Evolutionary conservation across 2,329 filamentous ascomycete species (phyloP).

Genomic region (Rachicladosporium sp.): DNA sequence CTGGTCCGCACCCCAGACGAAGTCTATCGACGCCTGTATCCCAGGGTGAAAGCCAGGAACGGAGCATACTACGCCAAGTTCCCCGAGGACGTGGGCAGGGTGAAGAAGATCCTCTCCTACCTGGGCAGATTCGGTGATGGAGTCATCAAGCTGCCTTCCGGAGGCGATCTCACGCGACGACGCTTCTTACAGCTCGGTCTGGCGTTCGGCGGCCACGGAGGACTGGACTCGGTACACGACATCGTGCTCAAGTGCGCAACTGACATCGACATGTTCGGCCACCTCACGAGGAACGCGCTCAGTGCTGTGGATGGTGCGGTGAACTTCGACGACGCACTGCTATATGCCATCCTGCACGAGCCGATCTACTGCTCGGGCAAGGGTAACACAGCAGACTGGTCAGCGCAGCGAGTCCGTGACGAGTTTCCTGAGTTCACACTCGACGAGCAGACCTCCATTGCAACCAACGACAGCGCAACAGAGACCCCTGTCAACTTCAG

Average conservation of each 20-base stretch:
- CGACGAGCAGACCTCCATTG: conserved; percentile 23
- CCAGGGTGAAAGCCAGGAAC: conserved; percentile 60
- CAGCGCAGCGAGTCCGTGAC: conserved; percentile 53
- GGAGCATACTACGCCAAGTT: conserved; percentile 72
- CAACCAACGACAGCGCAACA: conserved; percentile 1
- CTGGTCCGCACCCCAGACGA: conserved; percentile 58
- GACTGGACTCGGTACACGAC: conserved; percentile 62
- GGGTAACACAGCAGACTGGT: conserved; percentile 58
- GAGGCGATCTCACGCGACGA: conserved; percentile 58
- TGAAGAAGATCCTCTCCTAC: conserved; percentile 54
- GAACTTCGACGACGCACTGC: conserved; percentile 61
- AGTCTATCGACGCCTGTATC: conserved; percentile 61
- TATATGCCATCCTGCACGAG: conserved; percentile 83
- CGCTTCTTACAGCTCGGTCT: conserved; percentile 70
- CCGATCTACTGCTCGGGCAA: conserved; percentile 61
- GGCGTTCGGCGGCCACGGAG: conserved; percentile 65
- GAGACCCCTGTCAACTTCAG: conserved; percentile 60
- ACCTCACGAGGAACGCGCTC: conserved; percentile 61
- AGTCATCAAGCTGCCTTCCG: conserved; percentile 55
- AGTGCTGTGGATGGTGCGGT: conserved; percentile 53
- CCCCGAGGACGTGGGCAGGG: conserved; percentile 60
- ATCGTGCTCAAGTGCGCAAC: conserved; percentile 56
- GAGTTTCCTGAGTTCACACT: conserved; percentile 36
- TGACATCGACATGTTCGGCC: conserved; percentile 66
- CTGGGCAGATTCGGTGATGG: conserved; percentile 46